phyloP scores from a whole-genome alignment of 2,329 filamentous ascomycete genomes.

The Trichophyton rubrum region DNA sequence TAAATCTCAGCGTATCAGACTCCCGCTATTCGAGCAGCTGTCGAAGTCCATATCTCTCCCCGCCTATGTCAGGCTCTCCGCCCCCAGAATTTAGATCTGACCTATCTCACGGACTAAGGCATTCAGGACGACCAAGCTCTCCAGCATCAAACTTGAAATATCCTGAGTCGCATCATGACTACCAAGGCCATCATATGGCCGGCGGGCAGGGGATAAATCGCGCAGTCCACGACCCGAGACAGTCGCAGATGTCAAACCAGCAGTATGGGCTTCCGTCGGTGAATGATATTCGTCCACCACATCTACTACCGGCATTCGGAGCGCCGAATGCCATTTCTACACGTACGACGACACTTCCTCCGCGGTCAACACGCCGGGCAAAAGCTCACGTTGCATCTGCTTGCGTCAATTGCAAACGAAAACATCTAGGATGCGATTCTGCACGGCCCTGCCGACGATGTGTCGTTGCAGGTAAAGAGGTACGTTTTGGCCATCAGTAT shows the following conservation, averaged over 20 bases:
- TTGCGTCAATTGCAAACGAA: conserved; percentile 30
- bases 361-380: conserved; percentile 23
- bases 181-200: not conserved
- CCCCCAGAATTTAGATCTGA: conserved; percentile 19
- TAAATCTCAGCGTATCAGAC: conserved; percentile 19
- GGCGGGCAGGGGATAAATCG: conserved; percentile 5
- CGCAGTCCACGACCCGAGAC: conserved; percentile 1
- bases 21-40: conserved; percentile 13
- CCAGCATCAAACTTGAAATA: conserved; percentile 6
- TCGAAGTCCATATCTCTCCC: conserved; percentile 22
- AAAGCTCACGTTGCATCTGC: conserved; percentile 29
- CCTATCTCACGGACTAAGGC: conserved; percentile 18
- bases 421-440: conserved; percentile 28
- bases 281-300: conserved; percentile 7
- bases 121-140: conserved; percentile 18
- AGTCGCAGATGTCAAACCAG: conserved; percentile 2
- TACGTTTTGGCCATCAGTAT: conserved; percentile 12
- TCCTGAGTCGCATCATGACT: not conserved
- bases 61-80: conserved; percentile 25
- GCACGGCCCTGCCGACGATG: conserved; percentile 26
- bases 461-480: conserved; percentile 27
- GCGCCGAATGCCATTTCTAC: conserved; percentile 10
- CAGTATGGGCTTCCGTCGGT: conserved; percentile 9
- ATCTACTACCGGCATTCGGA: conserved; percentile 10
- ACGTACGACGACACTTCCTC: conserved; percentile 13